phyloP scores from a whole-genome alignment of 495 filamentous ascomycete species.

The Tuber borchii region DNA sequence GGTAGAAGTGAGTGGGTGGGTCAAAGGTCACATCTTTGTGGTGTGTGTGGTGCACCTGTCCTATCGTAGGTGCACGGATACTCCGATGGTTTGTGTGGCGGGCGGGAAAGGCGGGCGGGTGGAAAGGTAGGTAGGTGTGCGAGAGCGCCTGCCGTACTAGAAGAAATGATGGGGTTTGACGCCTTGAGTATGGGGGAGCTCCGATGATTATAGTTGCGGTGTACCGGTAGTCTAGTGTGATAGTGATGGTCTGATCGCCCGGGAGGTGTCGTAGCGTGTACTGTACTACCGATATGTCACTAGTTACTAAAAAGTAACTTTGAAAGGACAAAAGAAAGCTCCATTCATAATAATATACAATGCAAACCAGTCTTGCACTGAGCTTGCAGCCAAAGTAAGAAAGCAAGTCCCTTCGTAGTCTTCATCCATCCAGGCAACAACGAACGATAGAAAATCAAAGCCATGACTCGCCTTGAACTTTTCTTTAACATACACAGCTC shows the following conservation, averaged over 20 bases:
- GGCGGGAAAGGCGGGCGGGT: not conserved
- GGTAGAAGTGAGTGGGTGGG: too few species aligned
- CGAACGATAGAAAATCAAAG: not conserved
- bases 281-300: not conserved
- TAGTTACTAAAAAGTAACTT: not conserved
- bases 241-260: not conserved
- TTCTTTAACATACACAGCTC: slow-evolving; percentile 2
- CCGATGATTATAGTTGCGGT: not conserved
- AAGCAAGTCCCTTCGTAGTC: not conserved
- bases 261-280: not conserved
- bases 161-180: not conserved
- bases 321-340: not conserved
- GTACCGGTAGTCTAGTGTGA: not conserved
- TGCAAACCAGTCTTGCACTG: not conserved
- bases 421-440: not conserved
- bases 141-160: not conserved
- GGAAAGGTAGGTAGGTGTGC: not conserved
- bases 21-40: not conserved
- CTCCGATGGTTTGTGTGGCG: not conserved
- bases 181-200: too few species aligned
- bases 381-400: not conserved
- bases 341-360: not conserved
- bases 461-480: not conserved
- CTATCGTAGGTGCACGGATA: too few species aligned
- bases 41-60: not conserved